Base-by-base conservation (phyloP, 1,284 basidiomycete species). In the Microbotryomycetes sp. region DNA sequence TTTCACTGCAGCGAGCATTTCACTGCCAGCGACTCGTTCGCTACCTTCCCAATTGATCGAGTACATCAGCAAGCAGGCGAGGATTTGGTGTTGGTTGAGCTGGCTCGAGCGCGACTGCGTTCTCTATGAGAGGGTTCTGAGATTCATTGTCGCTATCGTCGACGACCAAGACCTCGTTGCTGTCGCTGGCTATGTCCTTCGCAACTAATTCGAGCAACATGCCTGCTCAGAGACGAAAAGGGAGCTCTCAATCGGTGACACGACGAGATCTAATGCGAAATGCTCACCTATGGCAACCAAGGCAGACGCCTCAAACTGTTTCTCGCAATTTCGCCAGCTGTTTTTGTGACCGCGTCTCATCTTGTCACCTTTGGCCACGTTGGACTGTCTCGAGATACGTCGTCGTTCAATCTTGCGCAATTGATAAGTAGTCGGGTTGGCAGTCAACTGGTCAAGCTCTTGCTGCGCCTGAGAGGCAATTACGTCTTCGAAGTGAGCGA, bases 271-370 rank as follows among this genome's bases (percentile, higher is more conserved):
- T 6, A 14, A 14, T 16, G 12, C 25, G 25, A 16, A 3, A 14
- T 42, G 60, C 65, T 23, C 30, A 68, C 70, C 68, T 1, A 71
- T 16, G 4, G 70, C 68, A 2, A 71, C 54, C 19, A 71, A 26
- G 3, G 66, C 65, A 7, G 55, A 60, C 2, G 58, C 49, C 15
- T 71, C 70, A 15, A 70, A 61, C 58, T 29, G 49, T 42, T 42
- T 52, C 29, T 55, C 58, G 3, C 32, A 60, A 14, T 61, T 51
- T n/a, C 25, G 54, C 65, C 65, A 66, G 0, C 16, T 32, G 26
- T 47, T 54, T 31, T 61, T 15, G 28, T 14, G n/a, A 5, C 63
- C 62, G 3, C 46, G 30, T 12, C 19, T 22, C 49, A n/a, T 48
- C 6, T 3, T 2, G 1, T 64, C n/a, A 48, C 58, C 32, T 31